Base-by-base conservation (phyloP, 2,329 filamentous ascomycete species). In the Fusarium sp. region DNA sequence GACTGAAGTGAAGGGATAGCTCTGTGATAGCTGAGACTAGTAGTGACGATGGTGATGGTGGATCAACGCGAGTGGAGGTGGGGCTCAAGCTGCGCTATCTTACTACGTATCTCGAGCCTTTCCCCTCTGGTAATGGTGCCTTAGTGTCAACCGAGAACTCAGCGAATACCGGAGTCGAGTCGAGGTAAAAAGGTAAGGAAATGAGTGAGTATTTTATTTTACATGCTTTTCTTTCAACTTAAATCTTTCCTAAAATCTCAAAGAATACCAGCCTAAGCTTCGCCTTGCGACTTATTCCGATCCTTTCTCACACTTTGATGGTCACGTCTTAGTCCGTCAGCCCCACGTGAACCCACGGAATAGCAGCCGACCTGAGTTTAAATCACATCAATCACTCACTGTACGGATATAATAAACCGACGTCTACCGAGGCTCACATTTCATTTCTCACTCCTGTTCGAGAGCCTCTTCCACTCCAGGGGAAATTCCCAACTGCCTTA, bases 271-370 rank as follows among this genome's bases (percentile, higher is more conserved):
- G 8, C 17, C 37, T 54, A 15, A 52, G 27, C 17, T 13, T 4
- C 32, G 14, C 8, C 44, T 10, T 23, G 30, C 66, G 66, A 68
- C 9, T 50, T 58, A 45, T 63, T 27, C 66, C 56, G 60, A 66
- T 6, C 35, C 37, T 13, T 17, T 54, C 45, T 57, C 56, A 60
- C 43, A 53, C 39, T 53, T 37, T 32, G 49, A 50, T 39, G 59
- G 66, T 70, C 71, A 63, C 61, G 45, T 60, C 60, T 47, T 50
- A 35, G 44, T 56, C 25, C 53, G 37, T 39, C 32, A 35, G 43
- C 47, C 50, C 59, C 71, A 73, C 71, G 71, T 73, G 68, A 73
- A 53, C 57, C 48, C 54, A 46, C 40, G 25, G 39, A 43, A 56
- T 30, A 62, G 49, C 57, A 71, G 51, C 65, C 44, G 45, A 64